Evolutionary conservation across 2,329 filamentous ascomycete species (phyloP).

Genomic region (Colletotrichum theobromicola): DNA sequence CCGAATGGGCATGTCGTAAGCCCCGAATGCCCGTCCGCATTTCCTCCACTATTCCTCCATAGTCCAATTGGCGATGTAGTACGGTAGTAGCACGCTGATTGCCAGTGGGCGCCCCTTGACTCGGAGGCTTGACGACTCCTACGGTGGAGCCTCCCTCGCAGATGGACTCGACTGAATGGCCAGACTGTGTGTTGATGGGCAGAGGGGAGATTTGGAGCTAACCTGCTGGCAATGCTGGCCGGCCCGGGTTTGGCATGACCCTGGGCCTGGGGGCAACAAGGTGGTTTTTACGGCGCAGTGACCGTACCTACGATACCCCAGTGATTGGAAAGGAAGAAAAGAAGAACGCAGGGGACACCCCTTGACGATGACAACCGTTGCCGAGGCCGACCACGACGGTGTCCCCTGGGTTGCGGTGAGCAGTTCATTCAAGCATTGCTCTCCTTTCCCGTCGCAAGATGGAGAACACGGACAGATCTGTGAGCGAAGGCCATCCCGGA

Average conservation of each 20-base stretch:
- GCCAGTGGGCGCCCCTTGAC: conserved; percentile 1
- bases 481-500: conserved; percentile 5
- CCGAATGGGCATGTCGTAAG: conserved; percentile 11
- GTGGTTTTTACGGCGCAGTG: neutral
- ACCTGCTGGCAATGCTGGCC: neutral
- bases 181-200: neutral
- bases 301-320: neutral
- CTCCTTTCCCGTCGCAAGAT: neutral
- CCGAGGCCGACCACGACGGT: neutral
- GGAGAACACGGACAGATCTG: conserved; percentile 16
- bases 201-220: neutral
- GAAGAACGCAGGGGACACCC: neutral
- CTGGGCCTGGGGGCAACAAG: neutral
- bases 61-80: conserved; percentile 2
- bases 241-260: neutral
- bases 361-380: neutral
- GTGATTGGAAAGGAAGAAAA: neutral
- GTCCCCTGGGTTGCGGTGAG: neutral
- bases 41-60: neutral
- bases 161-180: neutral
- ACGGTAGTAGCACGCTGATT: neutral
- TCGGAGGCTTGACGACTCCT: neutral
- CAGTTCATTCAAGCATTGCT: conserved; percentile 1
- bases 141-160: neutral
- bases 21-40: conserved; percentile 10